Evolutionary conservation across 345 rosid genomes (phyloP), one percentile per base, ranked within the genome.

Genomic region (Syzygium aqueum): DNA sequence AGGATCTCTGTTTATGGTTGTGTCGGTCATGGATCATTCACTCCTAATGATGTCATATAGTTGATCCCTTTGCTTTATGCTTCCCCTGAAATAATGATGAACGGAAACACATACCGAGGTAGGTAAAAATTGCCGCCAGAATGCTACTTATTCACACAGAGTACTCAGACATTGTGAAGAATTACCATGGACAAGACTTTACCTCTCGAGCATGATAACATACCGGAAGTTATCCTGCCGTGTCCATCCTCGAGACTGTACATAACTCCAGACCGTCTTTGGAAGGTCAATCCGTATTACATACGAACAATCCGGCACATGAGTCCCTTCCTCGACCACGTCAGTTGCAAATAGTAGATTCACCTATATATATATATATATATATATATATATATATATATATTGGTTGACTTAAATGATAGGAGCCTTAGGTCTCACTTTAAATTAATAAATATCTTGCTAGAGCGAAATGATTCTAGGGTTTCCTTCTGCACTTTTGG

Each of bases 201-300:
- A 96, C 98, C 98, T 93, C 91, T 96, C 98, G 83, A 97, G 95
- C 95, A 97, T 94, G 87, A 90, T 88, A 84, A 96, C 86, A 87
- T 92, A 95, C 85, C 90, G 91, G 85, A 96, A 95, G 88, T 90
- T 89, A 90, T 89, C 88, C 87, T 93, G 92, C 88, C 94, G 91
- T 86, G 98, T 96, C 89, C 92, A 93, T 83, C 98, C 95, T 51
- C 97, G 94, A 90, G 95, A 95, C 84, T 92, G 98, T 57, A 94
- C 87, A 89, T 97, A 97, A 91, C 98, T 94, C 77, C 92, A 89
- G 77, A 93, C 96, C 73, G 98, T 91, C 93, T 95, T 93, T 40
- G 99, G 98, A 86, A 96, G 92, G 93, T 97, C 96, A 91, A 96
- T 95, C 43, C 94, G 93, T 87, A 96, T 89, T 85, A 93, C 93